Conservation (phyloP, 2,329 filamentous ascomycete species). For the Penicillium olsonii region DNA sequence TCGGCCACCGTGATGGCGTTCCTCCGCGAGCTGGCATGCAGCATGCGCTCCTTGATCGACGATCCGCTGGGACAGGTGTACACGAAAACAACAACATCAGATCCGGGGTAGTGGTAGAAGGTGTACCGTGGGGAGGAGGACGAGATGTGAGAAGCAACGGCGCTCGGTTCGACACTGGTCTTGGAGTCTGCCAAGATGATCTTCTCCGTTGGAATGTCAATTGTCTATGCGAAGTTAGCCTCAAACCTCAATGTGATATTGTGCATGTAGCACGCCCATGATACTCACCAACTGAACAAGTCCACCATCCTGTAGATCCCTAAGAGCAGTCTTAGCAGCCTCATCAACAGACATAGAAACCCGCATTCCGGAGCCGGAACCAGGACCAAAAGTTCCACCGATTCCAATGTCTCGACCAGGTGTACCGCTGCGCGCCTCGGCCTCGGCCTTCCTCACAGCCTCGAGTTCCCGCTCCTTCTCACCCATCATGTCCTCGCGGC, state of each 20-base stretch:
- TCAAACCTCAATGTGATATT: constrained; percentile 1
- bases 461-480: constrained; percentile 61
- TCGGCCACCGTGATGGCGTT: constrained; percentile 57
- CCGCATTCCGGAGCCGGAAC: constrained; percentile 40
- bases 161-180: constrained; percentile 44
- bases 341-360: constrained; percentile 56
- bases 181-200: constrained; percentile 53
- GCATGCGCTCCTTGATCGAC: constrained; percentile 67
- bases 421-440: constrained; percentile 58
- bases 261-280: not conserved
- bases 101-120: constrained; percentile 59
- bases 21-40: constrained; percentile 62
- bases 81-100: constrained; percentile 58
- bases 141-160: constrained; percentile 52
- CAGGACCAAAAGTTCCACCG: constrained; percentile 39
- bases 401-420: constrained; percentile 50
- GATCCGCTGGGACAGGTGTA: constrained; percentile 64
- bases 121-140: constrained; percentile 59
- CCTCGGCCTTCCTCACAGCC: constrained; percentile 61
- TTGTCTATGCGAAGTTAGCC: constrained; percentile 37
- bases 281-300: constrained; percentile 54
- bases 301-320: constrained; percentile 37
- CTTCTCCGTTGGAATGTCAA: constrained; percentile 53
- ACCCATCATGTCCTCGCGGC: constrained; percentile 57
- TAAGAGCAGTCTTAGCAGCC: constrained; percentile 55